These are phyloP conservation scores for Gossypium laxum DNA, from an alignment of 441 rosid species.

Conservation along the genomic window DNA sequence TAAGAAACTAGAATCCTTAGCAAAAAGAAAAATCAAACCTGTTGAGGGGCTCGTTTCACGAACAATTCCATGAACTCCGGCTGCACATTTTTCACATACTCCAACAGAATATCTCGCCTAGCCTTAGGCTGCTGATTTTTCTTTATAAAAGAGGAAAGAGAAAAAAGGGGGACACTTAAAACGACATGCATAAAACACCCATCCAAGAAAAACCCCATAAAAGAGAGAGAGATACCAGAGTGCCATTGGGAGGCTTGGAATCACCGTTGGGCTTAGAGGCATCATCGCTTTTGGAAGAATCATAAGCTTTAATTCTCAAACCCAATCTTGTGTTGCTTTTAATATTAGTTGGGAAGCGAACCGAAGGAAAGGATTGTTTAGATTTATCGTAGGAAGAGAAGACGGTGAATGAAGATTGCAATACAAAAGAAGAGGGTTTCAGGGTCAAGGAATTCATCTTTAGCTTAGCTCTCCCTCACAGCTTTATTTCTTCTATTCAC, in stretches of 20 bases:
- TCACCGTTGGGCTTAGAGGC: constrained; percentile 39
- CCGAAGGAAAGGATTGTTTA: constrained; percentile 22
- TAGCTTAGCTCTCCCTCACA: background rate
- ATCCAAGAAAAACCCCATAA: background rate
- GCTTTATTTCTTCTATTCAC: background rate
- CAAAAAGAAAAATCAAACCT: constrained; percentile 35
- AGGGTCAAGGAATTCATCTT: constrained; percentile 44
- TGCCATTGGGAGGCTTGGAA: constrained; percentile 51
- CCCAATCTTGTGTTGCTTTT: constrained; percentile 25
- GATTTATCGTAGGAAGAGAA: constrained; percentile 22
- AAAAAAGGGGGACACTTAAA: constrained; percentile 12
- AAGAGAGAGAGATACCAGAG: constrained; percentile 35
- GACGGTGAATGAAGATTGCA: constrained; percentile 28
- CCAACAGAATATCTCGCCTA: constrained; percentile 77
- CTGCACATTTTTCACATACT: constrained; percentile 88
- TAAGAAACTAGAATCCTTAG: background rate
- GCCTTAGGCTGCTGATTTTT: constrained; percentile 37
- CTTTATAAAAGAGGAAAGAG: background rate
- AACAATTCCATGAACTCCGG: constrained; percentile 92
- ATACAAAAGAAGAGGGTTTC: constrained; percentile 27
- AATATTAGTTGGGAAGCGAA: constrained; percentile 29
- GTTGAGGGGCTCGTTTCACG: constrained; percentile 76
- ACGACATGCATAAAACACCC: constrained; percentile 11
- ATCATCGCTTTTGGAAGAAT: constrained; percentile 40
- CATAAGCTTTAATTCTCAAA: constrained; percentile 46